phyloP scores from a whole-genome alignment of 306 rosid genomes.

The Begonia masoniana region DNA sequence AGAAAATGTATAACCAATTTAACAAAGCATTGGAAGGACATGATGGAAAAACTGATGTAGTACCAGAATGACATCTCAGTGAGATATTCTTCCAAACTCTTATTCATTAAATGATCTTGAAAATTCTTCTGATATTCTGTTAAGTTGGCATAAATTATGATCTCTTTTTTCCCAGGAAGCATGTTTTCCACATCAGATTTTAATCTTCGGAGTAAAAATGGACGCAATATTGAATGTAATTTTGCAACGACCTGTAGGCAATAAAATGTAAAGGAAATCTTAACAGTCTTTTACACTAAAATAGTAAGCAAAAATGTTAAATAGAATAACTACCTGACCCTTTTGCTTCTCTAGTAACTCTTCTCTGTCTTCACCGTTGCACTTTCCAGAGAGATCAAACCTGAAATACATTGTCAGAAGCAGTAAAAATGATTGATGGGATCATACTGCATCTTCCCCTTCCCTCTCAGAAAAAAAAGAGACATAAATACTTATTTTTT shows the following conservation, averaged over 20 bases:
- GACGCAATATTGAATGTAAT: constrained; percentile 88
- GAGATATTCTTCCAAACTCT: constrained; percentile 45
- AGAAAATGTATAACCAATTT: too few relatives aligned
- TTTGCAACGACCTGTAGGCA: constrained; percentile 68
- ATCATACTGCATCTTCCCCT: too few relatives aligned
- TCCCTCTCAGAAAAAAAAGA: too few relatives aligned
- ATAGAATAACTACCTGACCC: constrained; percentile 39
- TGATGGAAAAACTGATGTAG: constrained; percentile 1
- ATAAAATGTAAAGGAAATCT: too few relatives aligned
- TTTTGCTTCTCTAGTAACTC: constrained; percentile 74
- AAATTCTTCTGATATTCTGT: constrained; percentile 81
- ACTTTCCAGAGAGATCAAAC: constrained; percentile 85
- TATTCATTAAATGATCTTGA: constrained; percentile 63
- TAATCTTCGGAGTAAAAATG: constrained; percentile 83
- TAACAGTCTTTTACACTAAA: too few relatives aligned
- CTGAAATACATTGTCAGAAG: constrained; percentile 12
- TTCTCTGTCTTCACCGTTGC: constrained; percentile 42
- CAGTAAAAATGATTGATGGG: too few relatives aligned
- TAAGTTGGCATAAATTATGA: constrained; percentile 69
- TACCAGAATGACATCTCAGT: constrained; percentile 26
- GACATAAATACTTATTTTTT: too few relatives aligned
- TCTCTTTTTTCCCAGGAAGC: constrained; percentile 89
- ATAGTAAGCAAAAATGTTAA: neutral
- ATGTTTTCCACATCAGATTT: constrained; percentile 81
- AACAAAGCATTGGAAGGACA: too few relatives aligned